Conservation (phyloP, 257 asterid species). For the Vinca minor region DNA sequence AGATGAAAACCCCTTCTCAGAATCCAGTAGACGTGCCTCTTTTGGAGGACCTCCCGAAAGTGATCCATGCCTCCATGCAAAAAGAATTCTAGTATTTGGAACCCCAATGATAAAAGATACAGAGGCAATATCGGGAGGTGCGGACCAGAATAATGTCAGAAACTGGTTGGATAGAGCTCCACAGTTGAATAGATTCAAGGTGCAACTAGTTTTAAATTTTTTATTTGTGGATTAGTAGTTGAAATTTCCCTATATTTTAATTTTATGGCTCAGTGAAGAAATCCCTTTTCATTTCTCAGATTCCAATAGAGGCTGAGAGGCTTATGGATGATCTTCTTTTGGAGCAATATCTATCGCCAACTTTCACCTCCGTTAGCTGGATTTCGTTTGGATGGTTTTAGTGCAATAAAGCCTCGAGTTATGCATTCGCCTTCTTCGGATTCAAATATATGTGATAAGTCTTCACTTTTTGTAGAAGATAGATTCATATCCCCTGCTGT, state of each 20-base stretch:
- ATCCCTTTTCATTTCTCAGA: conserved; percentile 37
- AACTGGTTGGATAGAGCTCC: conserved; percentile 86
- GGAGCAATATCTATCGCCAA: conserved; percentile 73
- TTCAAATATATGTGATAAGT: conserved; percentile 28
- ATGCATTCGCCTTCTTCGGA: conserved; percentile 67
- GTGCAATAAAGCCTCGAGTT: conserved; percentile 70
- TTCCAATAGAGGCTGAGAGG: conserved; percentile 91
- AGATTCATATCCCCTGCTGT: conserved; percentile 77
- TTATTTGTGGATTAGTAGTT: not conserved
- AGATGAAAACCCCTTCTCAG: conserved; percentile 85
- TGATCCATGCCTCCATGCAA: conserved; percentile 90
- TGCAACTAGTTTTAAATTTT: conserved; percentile 21
- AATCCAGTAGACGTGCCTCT: conserved; percentile 70
- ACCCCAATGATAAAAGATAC: conserved; percentile 46
- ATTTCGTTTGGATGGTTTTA: conserved; percentile 88
- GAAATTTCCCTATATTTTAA: conserved; percentile 4
- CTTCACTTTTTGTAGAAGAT: conserved; percentile 52
- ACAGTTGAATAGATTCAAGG: conserved; percentile 81
- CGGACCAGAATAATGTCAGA: conserved; percentile 63
- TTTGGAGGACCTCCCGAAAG: conserved; percentile 64
- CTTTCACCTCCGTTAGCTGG: conserved; percentile 88
- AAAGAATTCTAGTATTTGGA: conserved; percentile 67
- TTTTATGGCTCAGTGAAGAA: conserved; percentile 5
- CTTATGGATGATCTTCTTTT: conserved; percentile 65
- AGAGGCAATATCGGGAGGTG: conserved; percentile 44